Conservation (phyloP, 306 rosid genomes). For the Gynostemma pentaphyllum region DNA sequence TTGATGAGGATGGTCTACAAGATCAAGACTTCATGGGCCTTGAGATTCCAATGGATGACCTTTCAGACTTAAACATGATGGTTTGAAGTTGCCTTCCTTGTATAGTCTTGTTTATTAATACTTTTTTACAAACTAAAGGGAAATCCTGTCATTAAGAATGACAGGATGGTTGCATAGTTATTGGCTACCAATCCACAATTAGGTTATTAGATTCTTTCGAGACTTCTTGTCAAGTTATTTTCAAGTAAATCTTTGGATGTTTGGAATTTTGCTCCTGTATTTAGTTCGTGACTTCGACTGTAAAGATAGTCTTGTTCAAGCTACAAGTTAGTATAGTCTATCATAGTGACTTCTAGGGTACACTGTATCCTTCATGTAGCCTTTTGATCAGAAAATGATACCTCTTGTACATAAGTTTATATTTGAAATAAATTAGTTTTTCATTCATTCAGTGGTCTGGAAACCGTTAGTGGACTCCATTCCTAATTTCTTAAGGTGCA, state of each 20-base stretch:
- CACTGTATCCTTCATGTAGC: constrained; percentile 73
- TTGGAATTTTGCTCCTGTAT: constrained; percentile 57
- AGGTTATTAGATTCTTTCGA: constrained; percentile 95
- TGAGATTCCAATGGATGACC: constrained; percentile 99
- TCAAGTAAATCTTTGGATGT: constrained; percentile 79
- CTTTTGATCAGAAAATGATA: constrained; percentile 55
- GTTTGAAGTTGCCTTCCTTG: constrained; percentile 89
- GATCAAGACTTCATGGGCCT: constrained; percentile 98
- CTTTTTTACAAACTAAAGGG: constrained; percentile 82
- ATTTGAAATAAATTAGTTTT: constrained; percentile 67
- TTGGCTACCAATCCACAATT: constrained; percentile 39
- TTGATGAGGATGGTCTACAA: constrained; percentile 82
- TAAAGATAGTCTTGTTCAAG: constrained; percentile 83
- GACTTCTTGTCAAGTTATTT: constrained; percentile 72
- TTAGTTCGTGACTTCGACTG: constrained; percentile 66
- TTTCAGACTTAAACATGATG: constrained; percentile 91
- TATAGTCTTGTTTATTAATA: constrained; percentile 93
- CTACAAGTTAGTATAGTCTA: constrained; percentile 53
- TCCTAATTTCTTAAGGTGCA: constrained; percentile 15
- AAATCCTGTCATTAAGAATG: constrained; percentile 58
- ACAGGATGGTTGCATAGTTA: constrained; percentile 39
- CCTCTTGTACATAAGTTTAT: constrained; percentile 91
- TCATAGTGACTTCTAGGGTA: constrained; percentile 74
- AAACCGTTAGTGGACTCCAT: neutral
- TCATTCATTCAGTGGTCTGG: constrained; percentile 23